Evolutionary conservation across 768 basidiomycete species (phyloP), one percentile per base, ranked within the genome.

Genomic region (Boletus pseudo-olivaceus): DNA sequence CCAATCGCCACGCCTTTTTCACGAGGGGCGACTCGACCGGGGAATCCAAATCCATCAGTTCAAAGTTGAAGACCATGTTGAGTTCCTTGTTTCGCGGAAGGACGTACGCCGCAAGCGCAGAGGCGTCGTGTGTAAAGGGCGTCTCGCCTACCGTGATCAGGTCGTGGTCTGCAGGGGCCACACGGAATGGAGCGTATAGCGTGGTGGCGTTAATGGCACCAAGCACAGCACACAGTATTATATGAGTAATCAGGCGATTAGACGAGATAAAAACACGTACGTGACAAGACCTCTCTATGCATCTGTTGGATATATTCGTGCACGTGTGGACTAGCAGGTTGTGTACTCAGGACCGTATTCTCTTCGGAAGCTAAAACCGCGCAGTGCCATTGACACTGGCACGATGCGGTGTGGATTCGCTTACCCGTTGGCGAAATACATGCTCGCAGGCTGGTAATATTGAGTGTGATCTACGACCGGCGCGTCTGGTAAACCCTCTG

Each of bases 291-390:
- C 57, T 82, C 76, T 33, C 58, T 49, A 52, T 84, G 66, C 84
- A 91, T 87, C 69, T 89, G 82, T 58, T 79, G 73, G 43, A 90
- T 62, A 62, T 77, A 90, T 53, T 87, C 82, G 61, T 88, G 85
- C 0, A 88, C 82, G 10, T 73, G 73, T 5, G 85, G 86, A 2
- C 87, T 86, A 62, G 19, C n/a, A 44, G 51, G 53, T 39, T 26
- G 32, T 35, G 39, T 48, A 12, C 26, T 54, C 29, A 46, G 53
- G 14, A 26, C 1, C 20, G 9, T 19, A 42, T 37, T 45, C 49
- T 37, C 42, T 29, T 59, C 56, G 34, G 20, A 39, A n/a, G n/a
- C n/a, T n/a, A n/a, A n/a, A n/a, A n/a, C n/a, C 32, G 42, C 49
- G 49, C 60, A 37, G 33, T 9, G 35, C 14, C 41, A 44, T 30